Conservation (phyloP, 768 basidiomycete species). For the Tubosaeta brunneosetosa region DNA sequence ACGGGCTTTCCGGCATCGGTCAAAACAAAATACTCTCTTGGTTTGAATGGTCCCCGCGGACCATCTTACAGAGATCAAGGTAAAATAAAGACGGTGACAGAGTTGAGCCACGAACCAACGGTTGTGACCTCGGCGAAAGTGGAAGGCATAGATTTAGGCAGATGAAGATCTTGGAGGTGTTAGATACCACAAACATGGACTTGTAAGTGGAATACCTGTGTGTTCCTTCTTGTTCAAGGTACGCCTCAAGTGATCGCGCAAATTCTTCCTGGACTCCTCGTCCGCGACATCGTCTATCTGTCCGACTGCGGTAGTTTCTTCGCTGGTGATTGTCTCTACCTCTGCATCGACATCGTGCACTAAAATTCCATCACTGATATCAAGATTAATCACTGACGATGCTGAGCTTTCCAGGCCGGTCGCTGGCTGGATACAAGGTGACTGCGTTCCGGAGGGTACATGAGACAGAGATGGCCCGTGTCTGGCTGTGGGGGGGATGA, state of each 20-base stretch:
- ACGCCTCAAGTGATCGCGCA: constrained; percentile 68
- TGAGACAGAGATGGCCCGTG: constrained; percentile 55
- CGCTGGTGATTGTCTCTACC: constrained; percentile 49
- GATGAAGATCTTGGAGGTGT: constrained; percentile 8
- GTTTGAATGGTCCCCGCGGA: constrained; percentile 32
- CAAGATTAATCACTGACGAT: constrained; percentile 66
- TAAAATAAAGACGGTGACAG: not conserved
- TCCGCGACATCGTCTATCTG: constrained; percentile 41
- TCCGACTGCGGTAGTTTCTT: constrained; percentile 47
- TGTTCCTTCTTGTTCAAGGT: constrained; percentile 54
- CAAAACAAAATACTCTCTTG: constrained; percentile 84
- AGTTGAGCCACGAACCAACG: constrained; percentile 15
- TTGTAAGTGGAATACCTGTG: constrained; percentile 35
- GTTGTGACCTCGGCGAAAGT: constrained; percentile 35
- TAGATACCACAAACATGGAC: constrained; percentile 2
- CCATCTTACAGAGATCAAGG: constrained; percentile 10
- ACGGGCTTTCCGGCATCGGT: constrained; percentile 99
- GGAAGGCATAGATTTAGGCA: constrained; percentile 12
- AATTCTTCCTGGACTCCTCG: constrained; percentile 56
- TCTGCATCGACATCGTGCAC: constrained; percentile 68
- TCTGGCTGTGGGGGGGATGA: constrained; percentile 46
- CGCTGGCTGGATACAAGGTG: constrained; percentile 26
- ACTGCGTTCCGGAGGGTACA: constrained; percentile 31
- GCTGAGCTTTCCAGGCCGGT: constrained; percentile 56
- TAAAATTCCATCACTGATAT: constrained; percentile 63